Evolutionary conservation across 768 basidiomycete genomes (phyloP).

Genomic region (Boletales sp.): DNA sequence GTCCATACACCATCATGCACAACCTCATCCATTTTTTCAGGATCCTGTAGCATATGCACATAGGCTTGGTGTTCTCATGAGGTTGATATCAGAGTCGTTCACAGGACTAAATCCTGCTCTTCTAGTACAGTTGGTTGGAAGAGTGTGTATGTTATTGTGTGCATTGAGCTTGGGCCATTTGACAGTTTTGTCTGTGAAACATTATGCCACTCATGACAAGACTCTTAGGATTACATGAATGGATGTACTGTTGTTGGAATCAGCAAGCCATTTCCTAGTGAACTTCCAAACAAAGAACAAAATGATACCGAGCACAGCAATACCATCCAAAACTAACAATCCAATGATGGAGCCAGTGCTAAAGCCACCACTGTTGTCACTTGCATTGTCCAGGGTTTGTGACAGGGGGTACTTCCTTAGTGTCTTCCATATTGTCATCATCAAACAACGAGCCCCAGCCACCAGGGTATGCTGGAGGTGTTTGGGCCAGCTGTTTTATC

Average conservation of each 20-base stretch:
- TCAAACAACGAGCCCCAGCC: constrained; percentile 23
- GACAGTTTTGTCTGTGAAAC: constrained; percentile 66
- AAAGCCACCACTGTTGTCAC: constrained; percentile 34
- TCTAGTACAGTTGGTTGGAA: too few relatives aligned
- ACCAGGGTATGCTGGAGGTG: constrained; percentile 26
- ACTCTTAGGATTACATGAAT: constrained; percentile 9
- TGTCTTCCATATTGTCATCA: constrained; percentile 22
- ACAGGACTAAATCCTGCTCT: constrained; percentile 62
- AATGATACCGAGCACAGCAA: constrained; percentile 66
- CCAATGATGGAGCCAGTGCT: constrained; percentile 74
- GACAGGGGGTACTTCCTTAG: constrained; percentile 20
- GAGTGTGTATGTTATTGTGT: too few relatives aligned
- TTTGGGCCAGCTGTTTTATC: constrained; percentile 37
- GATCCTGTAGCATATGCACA: constrained; percentile 47
- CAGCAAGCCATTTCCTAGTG: constrained; percentile 68
- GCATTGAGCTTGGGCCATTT: too few relatives aligned
- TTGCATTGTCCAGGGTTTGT: constrained; percentile 15
- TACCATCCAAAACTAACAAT: constrained; percentile 75
- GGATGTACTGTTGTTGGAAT: constrained; percentile 76
- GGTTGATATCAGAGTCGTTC: too few relatives aligned
- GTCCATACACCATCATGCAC: too few relatives aligned
- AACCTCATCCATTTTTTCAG: too few relatives aligned
- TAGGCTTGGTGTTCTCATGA: too few relatives aligned
- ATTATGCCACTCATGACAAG: constrained; percentile 2
- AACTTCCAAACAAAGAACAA: constrained; percentile 86